Evolutionary conservation across 2,329 filamentous ascomycete genomes (phyloP), one percentile per base, ranked within the genome.

Genomic region (Myotisia sp.): DNA sequence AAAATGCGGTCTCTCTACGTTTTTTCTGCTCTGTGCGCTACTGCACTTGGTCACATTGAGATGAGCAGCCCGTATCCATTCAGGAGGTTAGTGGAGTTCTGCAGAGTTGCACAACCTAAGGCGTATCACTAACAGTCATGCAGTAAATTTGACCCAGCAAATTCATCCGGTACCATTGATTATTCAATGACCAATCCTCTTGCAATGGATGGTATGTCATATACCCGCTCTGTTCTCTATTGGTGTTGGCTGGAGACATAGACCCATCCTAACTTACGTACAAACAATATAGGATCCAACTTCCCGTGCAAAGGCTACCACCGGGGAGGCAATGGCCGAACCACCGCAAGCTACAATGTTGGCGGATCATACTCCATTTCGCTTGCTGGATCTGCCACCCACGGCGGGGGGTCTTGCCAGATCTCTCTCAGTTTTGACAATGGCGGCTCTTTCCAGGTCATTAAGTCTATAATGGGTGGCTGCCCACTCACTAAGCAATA

Each of bases 241-340:
- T 23, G n/a, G n/a, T 23, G n/a, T 6, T 23, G 6, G 14, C 14
- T 7, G 18, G n/a, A 22, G 20, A 20, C n/a, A 24, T 3, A 24
- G 22, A 8, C n/a, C 10, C 6, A 19, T 6, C 16, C 4, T 18
- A 18, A 30, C 6, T 10, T 19, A 22, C n/a, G 17, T 12, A 16
- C 19, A 5, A 19, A 10, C 19, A 8, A n/a, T 24, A 8, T 13
- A 16, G 76, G 77, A 17, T 63, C 65, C 38, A 69, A 85, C 56
- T 90, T 73, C 54, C 77, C 81, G 4, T 90, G 82, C 70, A 85
- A 85, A 62, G 75, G 76, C 7, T 73, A 74, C 35, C 65, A 70
- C 38, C 43, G 53, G 3, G 65, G 70, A 40, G 51, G 50, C 9
- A 47, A 58, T 1, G 71, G 72, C 42, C 54, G 60, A 12, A 55